Percentiles rank a stretch among this genome's conserved stretches.
phyloP scores from a whole-genome alignment of 306 rosid genomes.

The Acacia confusa region DNA sequence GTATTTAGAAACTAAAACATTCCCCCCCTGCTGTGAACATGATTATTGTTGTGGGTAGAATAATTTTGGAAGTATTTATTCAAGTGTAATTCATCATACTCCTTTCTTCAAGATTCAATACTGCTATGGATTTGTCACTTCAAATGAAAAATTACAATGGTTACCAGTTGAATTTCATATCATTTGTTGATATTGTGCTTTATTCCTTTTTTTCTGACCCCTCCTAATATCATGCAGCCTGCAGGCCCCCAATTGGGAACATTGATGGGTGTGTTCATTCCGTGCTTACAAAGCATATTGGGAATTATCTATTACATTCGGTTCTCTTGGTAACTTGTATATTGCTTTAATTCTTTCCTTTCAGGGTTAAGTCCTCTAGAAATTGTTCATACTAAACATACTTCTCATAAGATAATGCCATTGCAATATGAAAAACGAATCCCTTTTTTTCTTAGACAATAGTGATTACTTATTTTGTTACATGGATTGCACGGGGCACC shows the following conservation, averaged over 20 bases:
- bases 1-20: background rate
- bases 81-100: conserved; percentile 14
- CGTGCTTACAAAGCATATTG: conserved; percentile 92
- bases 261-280: conserved; percentile 97
- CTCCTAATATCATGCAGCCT: conserved; percentile 57
- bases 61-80: background rate
- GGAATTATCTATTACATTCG: conserved; percentile 99
- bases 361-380: background rate
- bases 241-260: conserved; percentile 72
- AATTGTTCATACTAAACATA: background rate
- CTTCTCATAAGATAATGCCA: background rate
- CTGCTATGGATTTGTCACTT: conserved; percentile 3
- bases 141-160: conserved; percentile 1
- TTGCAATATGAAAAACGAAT: background rate
- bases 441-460: background rate
- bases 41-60: background rate
- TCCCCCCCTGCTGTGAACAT: background rate
- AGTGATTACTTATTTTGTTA: background rate
- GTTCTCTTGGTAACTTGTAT: conserved; percentile 80
- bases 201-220: conserved; percentile 25
- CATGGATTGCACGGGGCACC: no score
- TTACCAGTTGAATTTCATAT: background rate
- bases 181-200: conserved; percentile 18
- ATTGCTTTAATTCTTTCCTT: conserved; percentile 28
- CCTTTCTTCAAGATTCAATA: conserved; percentile 9